Base-by-base conservation (phyloP, 441 rosid genomes). In the Capsella rubella region DNA sequence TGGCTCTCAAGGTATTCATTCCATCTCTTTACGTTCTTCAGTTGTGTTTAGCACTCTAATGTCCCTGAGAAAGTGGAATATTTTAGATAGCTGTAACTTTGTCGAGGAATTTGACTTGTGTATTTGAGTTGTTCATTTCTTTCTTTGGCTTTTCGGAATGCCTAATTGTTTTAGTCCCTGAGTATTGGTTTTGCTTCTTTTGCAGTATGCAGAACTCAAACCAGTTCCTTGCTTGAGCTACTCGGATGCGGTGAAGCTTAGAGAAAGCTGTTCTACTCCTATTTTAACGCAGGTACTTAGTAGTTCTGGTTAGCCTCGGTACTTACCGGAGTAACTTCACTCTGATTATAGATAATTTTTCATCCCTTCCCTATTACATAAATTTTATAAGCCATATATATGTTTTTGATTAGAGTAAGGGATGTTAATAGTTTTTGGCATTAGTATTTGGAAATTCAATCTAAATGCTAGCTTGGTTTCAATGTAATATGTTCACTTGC, bases 161-260 rank as follows among this genome's bases (percentile, higher is more conserved):
- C 2, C 25, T 21, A 21, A 21, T 21, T 21, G 25, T 21, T 21
- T 2, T 21, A 21, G 25, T 21, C 25, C 25, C 25, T 21, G 25
- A 21, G 25, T 21, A 21, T 21, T 2, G 25, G 54, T 71, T 64
- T 71, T 56, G 39, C 57, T 61, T 75, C 39, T 34, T 43, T 63
- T 83, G 80, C 82, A 95, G 99, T 95, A 92, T 74, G 99, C 97
- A 42, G 97, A 95, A 81, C 89, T 95, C 78, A 92, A 88, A 81
- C 99, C 99, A 16, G 99, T 92, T 64, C 89, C 95, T 37, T 92
- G 99, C 79, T 76, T 92, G 84, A 92, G 96, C 47, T 89, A 84
- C 81, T 72, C 90, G n/a, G 90, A 91, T 78, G 99, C 99, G 14
- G 84, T 83, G 67, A 76, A 50, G 58, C 79, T 91, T 54, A 91